A percentile compares a stretch with the other conserved stretches of the same genome.
phyloP scores from a whole-genome alignment of 805 yeast species.

The Candida caryicola region DNA sequence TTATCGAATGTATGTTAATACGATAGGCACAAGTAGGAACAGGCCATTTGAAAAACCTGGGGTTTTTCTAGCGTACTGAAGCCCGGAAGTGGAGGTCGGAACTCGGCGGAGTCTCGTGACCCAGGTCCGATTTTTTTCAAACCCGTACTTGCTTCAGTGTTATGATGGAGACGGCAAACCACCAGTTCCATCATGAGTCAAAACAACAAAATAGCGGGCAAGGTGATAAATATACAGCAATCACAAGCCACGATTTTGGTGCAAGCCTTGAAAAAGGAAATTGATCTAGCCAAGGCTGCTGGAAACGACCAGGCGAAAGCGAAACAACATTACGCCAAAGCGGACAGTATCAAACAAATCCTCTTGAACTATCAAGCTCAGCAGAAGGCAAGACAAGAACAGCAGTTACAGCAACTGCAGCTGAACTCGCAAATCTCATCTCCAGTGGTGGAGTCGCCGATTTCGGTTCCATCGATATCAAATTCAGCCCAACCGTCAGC shows the following conservation, averaged over 20 bases:
- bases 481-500: constrained; percentile 5
- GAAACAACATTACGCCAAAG: constrained; percentile 22
- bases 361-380: constrained; percentile 24
- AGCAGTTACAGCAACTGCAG: too few relatives aligned
- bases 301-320: constrained; percentile 17
- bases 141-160: too few relatives aligned
- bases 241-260: constrained; percentile 24
- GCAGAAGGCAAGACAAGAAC: constrained; percentile 14
- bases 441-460: background rate
- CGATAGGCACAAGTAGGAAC: too few relatives aligned
- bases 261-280: constrained; percentile 24
- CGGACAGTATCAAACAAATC: constrained; percentile 25
- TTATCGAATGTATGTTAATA: too few relatives aligned
- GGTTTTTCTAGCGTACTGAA: too few relatives aligned
- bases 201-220: background rate
- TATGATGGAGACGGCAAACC: too few relatives aligned
- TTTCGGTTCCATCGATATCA: background rate
- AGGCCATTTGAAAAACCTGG: too few relatives aligned
- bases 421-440: background rate
- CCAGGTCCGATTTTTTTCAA: too few relatives aligned
- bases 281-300: constrained; percentile 24
- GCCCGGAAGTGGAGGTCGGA: too few relatives aligned
- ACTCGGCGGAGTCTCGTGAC: too few relatives aligned
- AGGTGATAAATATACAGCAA: constrained; percentile 14
- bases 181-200: too few relatives aligned